Conservation (phyloP, 192 early-diverging fungal genomes). For the Backusella liffmaniae region DNA sequence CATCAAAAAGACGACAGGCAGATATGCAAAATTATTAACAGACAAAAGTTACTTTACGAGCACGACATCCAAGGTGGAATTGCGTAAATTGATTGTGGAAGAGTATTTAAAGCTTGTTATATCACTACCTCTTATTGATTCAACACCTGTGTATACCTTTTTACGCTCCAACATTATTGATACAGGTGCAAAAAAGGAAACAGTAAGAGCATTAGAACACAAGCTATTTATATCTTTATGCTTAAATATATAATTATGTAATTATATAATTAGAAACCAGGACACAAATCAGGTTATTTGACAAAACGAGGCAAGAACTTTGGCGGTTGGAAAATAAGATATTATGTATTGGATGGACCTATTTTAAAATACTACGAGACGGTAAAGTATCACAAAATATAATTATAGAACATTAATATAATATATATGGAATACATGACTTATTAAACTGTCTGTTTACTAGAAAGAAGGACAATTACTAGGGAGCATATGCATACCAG, state of each 20-base stretch:
- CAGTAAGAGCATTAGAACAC: background rate
- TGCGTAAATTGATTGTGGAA: constrained; percentile 49
- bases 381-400: constrained; percentile 39
- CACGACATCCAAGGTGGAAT: background rate
- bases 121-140: constrained; percentile 52
- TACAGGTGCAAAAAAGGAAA: background rate
- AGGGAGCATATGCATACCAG: constrained; percentile 68
- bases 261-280: constrained; percentile 38
- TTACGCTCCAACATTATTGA: constrained; percentile 67
- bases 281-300: constrained; percentile 83
- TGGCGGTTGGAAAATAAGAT: constrained; percentile 94
- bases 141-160: constrained; percentile 67
- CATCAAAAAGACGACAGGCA: background rate
- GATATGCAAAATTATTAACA: background rate
- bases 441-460: background rate
- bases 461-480: constrained; percentile 67
- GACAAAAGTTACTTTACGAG: background rate
- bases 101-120: constrained; percentile 77
- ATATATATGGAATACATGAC: too few species aligned
- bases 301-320: constrained; percentile 94
- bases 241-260: background rate
- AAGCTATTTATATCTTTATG: background rate
- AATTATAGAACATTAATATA: background rate
- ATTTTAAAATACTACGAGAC: constrained; percentile 81
- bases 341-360: constrained; percentile 69